Conservation (phyloP, 371 early-diverging fungal genomes). For the Syncephalastrum racemosum region DNA sequence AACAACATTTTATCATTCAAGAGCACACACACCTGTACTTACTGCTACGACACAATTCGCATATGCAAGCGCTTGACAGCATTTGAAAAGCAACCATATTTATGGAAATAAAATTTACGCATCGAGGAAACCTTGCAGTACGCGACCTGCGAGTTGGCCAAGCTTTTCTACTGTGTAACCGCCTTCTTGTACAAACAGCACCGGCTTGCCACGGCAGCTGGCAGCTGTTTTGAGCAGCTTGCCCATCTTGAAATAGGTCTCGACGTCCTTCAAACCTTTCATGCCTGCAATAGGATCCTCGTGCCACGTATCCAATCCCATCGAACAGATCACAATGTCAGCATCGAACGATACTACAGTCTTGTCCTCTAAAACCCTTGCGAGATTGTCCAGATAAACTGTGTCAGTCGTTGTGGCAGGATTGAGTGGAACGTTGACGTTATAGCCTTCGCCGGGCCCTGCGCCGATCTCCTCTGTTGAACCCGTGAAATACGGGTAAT, state of each 20-base stretch:
- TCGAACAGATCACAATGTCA: slow-evolving; percentile 51
- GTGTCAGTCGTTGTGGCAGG: slow-evolving; percentile 42
- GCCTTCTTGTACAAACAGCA: slow-evolving; percentile 76
- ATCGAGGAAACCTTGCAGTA: slow-evolving; percentile 50
- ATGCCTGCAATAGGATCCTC: slow-evolving; percentile 73
- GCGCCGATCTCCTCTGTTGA: slow-evolving; percentile 52
- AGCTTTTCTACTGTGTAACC: slow-evolving; percentile 64
- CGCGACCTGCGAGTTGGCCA: slow-evolving; percentile 58
- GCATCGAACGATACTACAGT: slow-evolving; percentile 42
- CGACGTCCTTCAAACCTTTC: slow-evolving; percentile 26
- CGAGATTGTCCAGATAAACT: slow-evolving; percentile 44
- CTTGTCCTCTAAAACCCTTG: slow-evolving; percentile 22
- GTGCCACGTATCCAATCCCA: slow-evolving; percentile 62
- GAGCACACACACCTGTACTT: too few relatives aligned
- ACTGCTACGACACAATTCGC: too few relatives aligned
- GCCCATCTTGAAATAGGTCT: slow-evolving; percentile 57
- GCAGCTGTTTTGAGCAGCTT: slow-evolving; percentile 30
- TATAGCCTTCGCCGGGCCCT: slow-evolving; percentile 60
- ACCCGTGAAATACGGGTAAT: slow-evolving; percentile 68
- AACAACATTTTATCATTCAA: too few relatives aligned
- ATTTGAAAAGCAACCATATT: too few relatives aligned
- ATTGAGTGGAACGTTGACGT: slow-evolving; percentile 70
- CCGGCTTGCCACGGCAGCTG: slow-evolving; percentile 38
- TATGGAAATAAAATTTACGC: slow-evolving; percentile 2
- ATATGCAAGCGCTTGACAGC: too few relatives aligned